Evolutionary conservation across 148 eudicot species (phyloP), one percentile per base, ranked within the genome.

Genomic region (Fallopia convolvulus): DNA sequence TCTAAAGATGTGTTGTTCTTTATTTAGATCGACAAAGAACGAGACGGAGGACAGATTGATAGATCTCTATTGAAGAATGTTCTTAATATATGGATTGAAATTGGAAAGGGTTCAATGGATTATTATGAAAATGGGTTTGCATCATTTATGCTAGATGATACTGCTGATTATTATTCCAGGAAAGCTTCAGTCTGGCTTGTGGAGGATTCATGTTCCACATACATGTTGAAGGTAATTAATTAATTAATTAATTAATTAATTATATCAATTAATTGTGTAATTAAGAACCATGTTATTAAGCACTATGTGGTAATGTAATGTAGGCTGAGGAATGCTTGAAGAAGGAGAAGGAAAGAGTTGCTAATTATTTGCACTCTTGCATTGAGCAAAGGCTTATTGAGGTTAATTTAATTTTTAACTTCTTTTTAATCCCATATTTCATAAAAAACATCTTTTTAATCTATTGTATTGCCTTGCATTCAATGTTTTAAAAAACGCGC

Each of bases 251-350:
- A 36, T 36, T 36, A 36, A 36, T 36, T 36, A 36, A 36, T 36
- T 36, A 36, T 36, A 36, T 36, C 39, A 3, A 36, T 2, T 36
- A 36, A 36, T 36, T 36, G 39, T 36, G 39, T 36, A 36, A 36
- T 36, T 36, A 36, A 36, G 39, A 36, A 36, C 39, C 39, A 36
- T 36, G 4, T 36, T 36, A 36, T 36, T 36, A 2, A 36, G 39
- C 39, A 36, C 39, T 36, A 36, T 36, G 39, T 36, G 39, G 39
- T 76, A 17, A 15, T 84, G 39, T 76, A 17, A 15, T 84, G 74
- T 82, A 94, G 99, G 92, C 97, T 48, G 99, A 94, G 81, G 96
- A 92, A 80, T 94, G 99, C 79, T 83, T 94, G 88, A 89, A 82
- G 82, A 89, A 90, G 75, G 99, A 92, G 83, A 92, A 90, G 86